Base-by-base conservation (phyloP, 371 early-diverging fungal species). In the Amoeboaphelidium protococcarum region DNA sequence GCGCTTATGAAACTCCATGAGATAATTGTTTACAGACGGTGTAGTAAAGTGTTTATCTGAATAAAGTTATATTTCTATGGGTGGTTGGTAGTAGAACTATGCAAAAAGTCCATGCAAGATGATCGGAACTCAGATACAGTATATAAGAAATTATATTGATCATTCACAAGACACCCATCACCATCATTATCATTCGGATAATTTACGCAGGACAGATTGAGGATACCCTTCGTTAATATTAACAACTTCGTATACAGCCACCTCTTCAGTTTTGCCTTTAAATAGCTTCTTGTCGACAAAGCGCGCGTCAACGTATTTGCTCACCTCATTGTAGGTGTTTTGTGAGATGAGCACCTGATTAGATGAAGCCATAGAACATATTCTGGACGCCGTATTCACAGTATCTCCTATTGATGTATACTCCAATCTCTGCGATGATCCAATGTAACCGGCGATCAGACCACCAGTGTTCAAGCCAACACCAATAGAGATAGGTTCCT, bases 321-420 rank as follows among this genome's bases (percentile, higher is more conserved):
- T 50, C 16, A 69, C 55, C 16, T 27, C 27, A 23, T 55, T 48
- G 23, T 51, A 53, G 19, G 69, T 69, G 12, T 41, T 45, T 41
- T 67, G 63, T 19, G 59, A 54, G 16, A 69, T 59, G 24, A 69
- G 52, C 13, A 69, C 65, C 45, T 65, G 66, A 55, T 66, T 57
- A 13, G 26, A 23, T 13, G 23, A 23, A 1, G 69, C 61, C 52
- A 58, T 57, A 13, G 54, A 50, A 46, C 66, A 69, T 37, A 69
- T 58, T 1, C 69, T 54, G 6, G 62, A 61, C 13, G 67, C 54
- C 2, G 60, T 61, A 58, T 69, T 69, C 44, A 69, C 69, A n/a
- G 64, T 58, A 48, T 69, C 69, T 42, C 69, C 69, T 44, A 69
- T 69, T 48, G 58, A 64, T 25, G 69, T 69, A 51, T 64, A 67